A percentile compares a stretch with the other conserved stretches of the same genome.
Evolutionary conservation across 495 filamentous ascomycete species (phyloP).

Genomic region (Penicillium atrosanguineum): DNA sequence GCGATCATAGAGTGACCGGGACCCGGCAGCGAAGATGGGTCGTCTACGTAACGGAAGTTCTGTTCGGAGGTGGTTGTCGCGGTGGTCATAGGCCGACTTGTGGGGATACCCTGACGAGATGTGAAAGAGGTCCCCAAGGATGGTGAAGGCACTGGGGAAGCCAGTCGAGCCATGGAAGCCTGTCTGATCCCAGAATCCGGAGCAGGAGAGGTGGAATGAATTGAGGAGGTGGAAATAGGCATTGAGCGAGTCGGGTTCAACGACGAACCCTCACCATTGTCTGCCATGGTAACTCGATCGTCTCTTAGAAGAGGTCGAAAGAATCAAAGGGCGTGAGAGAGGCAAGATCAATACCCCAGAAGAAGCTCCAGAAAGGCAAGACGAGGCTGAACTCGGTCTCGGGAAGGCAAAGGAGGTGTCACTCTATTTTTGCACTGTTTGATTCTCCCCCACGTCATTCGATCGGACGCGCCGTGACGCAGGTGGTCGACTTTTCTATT

Average conservation of each 20-base stretch:
- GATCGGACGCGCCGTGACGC: slow-evolving; percentile 13
- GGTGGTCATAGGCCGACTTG: slow-evolving; percentile 21
- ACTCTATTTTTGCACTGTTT: slow-evolving; percentile 36
- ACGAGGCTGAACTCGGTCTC: not conserved
- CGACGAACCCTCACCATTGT: slow-evolving; percentile 42
- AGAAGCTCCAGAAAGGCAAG: not conserved
- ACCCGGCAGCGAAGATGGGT: slow-evolving; percentile 50
- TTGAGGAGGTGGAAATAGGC: slow-evolving; percentile 37
- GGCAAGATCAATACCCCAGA: not conserved
- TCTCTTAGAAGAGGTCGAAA: slow-evolving; percentile 6
- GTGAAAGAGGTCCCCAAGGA: slow-evolving; percentile 43
- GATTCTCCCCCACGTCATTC: slow-evolving; percentile 24
- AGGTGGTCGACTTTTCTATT: slow-evolving; percentile 9
- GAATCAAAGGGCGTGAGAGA: slow-evolving; percentile 8
- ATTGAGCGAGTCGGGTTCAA: slow-evolving; percentile 30
- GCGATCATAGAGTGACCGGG: slow-evolving; percentile 76
- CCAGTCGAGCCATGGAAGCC: slow-evolving; percentile 68
- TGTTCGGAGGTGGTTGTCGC: slow-evolving; percentile 21
- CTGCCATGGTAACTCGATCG: slow-evolving; percentile 27
- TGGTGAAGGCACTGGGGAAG: slow-evolving; percentile 62
- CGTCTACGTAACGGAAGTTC: slow-evolving; percentile 35
- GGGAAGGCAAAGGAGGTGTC: not conserved
- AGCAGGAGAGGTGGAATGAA: slow-evolving; percentile 40
- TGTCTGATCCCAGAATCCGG: slow-evolving; percentile 52
- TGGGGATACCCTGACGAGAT: slow-evolving; percentile 40